Percentiles rank a stretch among this genome's conserved stretches.
Conservation (phyloP, 345 rosid genomes). For the Aegle marmelos region DNA sequence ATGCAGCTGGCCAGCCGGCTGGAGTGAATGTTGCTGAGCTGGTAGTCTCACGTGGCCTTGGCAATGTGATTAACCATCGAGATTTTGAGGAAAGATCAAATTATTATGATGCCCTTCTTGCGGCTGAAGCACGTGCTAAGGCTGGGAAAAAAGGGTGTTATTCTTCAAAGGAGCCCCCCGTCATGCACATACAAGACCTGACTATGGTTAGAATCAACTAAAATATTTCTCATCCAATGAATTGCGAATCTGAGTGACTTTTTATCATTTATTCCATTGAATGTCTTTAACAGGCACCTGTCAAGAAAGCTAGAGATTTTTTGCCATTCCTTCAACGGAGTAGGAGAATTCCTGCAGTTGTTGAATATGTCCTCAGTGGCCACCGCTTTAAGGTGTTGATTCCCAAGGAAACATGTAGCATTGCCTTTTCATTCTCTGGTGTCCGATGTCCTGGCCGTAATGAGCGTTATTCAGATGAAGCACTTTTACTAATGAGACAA, state of each 20-base stretch:
- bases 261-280: not conserved
- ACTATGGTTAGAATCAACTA: conserved; percentile 45
- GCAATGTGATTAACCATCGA: conserved; percentile 73
- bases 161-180: conserved; percentile 79
- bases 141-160: conserved; percentile 77
- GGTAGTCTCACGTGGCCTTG: conserved; percentile 77
- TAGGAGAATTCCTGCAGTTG: conserved; percentile 75
- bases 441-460: conserved; percentile 97
- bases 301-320: conserved; percentile 90
- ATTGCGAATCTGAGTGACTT: not conserved
- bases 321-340: conserved; percentile 76
- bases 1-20: conserved; percentile 39
- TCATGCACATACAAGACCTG: conserved; percentile 74
- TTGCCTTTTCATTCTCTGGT: conserved; percentile 97
- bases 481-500: conserved; percentile 87
- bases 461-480: conserved; percentile 92
- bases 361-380: conserved; percentile 96
- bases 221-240: not conserved
- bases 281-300: conserved; percentile 52
- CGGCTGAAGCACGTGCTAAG: conserved; percentile 88
- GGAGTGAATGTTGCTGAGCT: conserved; percentile 85
- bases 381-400: conserved; percentile 93
- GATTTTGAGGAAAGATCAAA: conserved; percentile 98
- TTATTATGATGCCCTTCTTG: conserved; percentile 82
- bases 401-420: conserved; percentile 92